Conservation (phyloP, 1,139 yeast species). For the Candida gigantensis region DNA sequence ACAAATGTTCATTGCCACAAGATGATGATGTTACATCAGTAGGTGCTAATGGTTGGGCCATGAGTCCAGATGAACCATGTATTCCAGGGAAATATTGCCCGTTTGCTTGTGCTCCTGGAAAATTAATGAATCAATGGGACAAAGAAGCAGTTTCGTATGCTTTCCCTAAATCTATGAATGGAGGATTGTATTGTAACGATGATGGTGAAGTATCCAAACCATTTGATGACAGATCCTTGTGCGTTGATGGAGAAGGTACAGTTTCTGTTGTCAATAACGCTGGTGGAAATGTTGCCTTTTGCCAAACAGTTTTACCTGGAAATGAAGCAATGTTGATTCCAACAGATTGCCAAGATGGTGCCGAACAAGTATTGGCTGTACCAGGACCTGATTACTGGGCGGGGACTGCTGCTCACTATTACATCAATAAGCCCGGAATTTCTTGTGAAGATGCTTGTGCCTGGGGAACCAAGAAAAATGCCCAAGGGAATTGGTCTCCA, state of each 20-base stretch:
- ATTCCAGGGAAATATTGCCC: conserved; percentile 79
- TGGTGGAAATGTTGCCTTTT: conserved; percentile 67
- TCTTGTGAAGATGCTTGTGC: conserved; percentile 74
- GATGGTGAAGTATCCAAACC: conserved; percentile 71
- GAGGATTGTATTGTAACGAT: conserved; percentile 75
- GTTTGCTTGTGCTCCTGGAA: conserved; percentile 85
- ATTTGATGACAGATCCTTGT: conserved; percentile 57
- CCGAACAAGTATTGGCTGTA: conserved; percentile 62
- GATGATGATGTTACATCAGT: conserved; percentile 67
- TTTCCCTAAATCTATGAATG: conserved; percentile 73
- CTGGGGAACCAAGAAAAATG: conserved; percentile 73
- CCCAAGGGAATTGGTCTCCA: conserved; percentile 90
- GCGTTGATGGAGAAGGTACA: conserved; percentile 77
- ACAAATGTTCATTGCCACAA: conserved; percentile 62
- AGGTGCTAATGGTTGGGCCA: conserved; percentile 80
- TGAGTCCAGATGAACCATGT: conserved; percentile 76
- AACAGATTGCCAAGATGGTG: conserved; percentile 55
- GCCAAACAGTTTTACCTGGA: conserved; percentile 93
- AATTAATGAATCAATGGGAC: conserved; percentile 80
- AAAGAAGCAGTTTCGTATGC: conserved; percentile 56
- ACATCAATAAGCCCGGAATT: conserved; percentile 84
- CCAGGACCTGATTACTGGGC: conserved; percentile 79
- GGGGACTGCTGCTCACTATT: conserved; percentile 82
- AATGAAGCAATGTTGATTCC: conserved; percentile 94
- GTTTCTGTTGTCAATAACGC: conserved; percentile 60